Conservation (phyloP, 2,329 filamentous ascomycete genomes). For the Neofusicoccum sp. region DNA sequence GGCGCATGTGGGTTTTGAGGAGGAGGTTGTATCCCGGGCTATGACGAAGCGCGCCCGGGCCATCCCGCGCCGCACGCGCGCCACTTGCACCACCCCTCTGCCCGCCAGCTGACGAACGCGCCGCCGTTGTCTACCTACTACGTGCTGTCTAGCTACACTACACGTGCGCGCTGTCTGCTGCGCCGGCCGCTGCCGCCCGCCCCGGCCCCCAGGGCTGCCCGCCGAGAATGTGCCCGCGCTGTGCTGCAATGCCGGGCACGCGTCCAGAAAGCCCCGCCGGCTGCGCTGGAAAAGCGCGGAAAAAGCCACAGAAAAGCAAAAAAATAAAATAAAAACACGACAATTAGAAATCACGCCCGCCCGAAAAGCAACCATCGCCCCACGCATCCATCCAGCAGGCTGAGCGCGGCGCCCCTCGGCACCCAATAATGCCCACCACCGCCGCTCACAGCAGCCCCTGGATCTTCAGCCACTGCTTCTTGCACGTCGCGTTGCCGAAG, state of each 20-base stretch:
- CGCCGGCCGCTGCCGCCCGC: neutral
- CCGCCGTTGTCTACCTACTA: neutral
- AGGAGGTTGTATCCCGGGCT: slow-evolving; percentile 9
- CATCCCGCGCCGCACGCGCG: neutral
- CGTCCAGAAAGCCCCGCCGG: slow-evolving; percentile 1
- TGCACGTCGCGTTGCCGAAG: slow-evolving; percentile 61
- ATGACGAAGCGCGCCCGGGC: slow-evolving; percentile 12
- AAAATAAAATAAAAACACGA: neutral
- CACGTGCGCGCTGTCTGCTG: too few species aligned
- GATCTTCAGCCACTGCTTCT: slow-evolving; percentile 58
- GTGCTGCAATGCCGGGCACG: neutral
- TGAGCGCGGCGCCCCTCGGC: neutral
- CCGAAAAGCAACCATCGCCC: neutral
- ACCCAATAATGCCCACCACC: neutral
- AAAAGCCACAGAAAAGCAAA: neutral
- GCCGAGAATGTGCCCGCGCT: neutral
- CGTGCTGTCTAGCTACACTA: too few species aligned
- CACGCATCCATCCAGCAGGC: too few species aligned
- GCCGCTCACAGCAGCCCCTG: neutral
- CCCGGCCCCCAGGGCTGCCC: neutral
- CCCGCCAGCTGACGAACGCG: neutral
- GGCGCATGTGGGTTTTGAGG: slow-evolving; percentile 13
- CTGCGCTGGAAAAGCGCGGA: slow-evolving; percentile 5
- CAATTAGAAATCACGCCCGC: neutral
- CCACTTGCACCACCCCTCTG: neutral